Evolutionary conservation across 2,329 filamentous ascomycete genomes (phyloP), one percentile per base, ranked within the genome.

Genomic region (Xylaria arbuscula): DNA sequence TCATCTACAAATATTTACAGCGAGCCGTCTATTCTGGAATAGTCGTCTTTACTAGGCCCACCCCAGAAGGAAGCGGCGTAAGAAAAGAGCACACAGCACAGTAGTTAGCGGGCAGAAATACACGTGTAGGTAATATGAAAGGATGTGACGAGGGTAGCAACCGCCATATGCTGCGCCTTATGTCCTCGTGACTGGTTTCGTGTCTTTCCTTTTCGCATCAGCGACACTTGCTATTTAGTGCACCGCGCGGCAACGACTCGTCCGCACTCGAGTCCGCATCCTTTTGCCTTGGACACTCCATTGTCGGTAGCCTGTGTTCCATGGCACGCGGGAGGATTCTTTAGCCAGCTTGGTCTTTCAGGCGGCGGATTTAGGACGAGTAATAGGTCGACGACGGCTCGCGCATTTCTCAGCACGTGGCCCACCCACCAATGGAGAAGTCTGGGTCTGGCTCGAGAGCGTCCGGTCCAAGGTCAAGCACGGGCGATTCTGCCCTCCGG

Each of bases 21-120:
- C 28, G 38, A 64, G 10, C 32, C 5, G 45, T 66, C 66, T 40
- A 66, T 68, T 62, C n/a, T 62, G 62, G 54, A 54, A 66, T 60
- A 69, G 63, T 24, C 40, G 34, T 54, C 56, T 50, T 38, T 42
- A 17, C 47, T 19, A 15, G 63, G 63, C 50, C 67, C 67, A 66
- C 63, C 17, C 42, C 34, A 47, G 53, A 63, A 60, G 40, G 59
- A 28, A 50, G 54, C 54, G 54, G 50, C 54, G 40, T 48, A 19
- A 57, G 57, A 54, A 54, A 57, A 57, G 34, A 34, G 55, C 66
- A 56, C 8, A 53, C 50, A 10, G 24, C 10, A 53, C 28, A n/a
- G 36, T 56, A 40, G n/a, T 9, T 56, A 38, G 53, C 22, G 55
- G 13, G 32, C 38, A 45, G 38, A 57, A 45, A 24, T 48, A 28